Evolutionary conservation across 768 basidiomycete species (phyloP), one percentile per base, ranked within the genome.

Genomic region (Vararia minispora): DNA sequence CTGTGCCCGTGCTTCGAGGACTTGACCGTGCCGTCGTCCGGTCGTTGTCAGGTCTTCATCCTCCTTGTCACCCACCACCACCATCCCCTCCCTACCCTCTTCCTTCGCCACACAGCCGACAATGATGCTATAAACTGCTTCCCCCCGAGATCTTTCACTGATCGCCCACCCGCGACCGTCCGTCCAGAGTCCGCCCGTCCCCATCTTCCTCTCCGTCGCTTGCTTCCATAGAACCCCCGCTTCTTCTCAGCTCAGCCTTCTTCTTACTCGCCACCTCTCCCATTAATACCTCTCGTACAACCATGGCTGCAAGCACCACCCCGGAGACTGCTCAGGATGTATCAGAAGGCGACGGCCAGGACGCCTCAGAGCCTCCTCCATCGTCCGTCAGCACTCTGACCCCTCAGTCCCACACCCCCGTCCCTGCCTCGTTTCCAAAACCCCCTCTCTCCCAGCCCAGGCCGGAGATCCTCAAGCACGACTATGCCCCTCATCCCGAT

Each of bases 331-430:
- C 71, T 20, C 67, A 68, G 49, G 56, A 67, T 35, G 25, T 37
- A 5, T 39, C 47, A 27, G 76, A 78, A 44, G 64, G 66, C 41
- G 77, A 79, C 45, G 63, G 67, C 35, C 60, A 65, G 33, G 76
- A 79, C 52, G 61, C 68, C 40, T 62, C 73, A 51, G 77, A 79
- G 61, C 74, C 74, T 20, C 34, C 34, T 4, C 34, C 4, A 23
- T 17, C 17, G 17, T 18, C 20, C 23, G n/a, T 20, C 20, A 25
- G 18, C 10, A 17, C 8, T n/a, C n/a, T n/a, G n/a, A 29, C 14
- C 14, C 25, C 27, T 29, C 24, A 8, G n/a, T 17, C 31, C 28
- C 11, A 35, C 17, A 35, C 2, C 13, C 3, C 17, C 16, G 20
- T 23, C 11, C n/a, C 34, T 12, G 23, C 20, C 17, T 3, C 22